A percentile compares a stretch with the other conserved stretches of the same genome.
Conservation (phyloP, 176 grass and related monocot species). For the Coix lacrymajobi region DNA sequence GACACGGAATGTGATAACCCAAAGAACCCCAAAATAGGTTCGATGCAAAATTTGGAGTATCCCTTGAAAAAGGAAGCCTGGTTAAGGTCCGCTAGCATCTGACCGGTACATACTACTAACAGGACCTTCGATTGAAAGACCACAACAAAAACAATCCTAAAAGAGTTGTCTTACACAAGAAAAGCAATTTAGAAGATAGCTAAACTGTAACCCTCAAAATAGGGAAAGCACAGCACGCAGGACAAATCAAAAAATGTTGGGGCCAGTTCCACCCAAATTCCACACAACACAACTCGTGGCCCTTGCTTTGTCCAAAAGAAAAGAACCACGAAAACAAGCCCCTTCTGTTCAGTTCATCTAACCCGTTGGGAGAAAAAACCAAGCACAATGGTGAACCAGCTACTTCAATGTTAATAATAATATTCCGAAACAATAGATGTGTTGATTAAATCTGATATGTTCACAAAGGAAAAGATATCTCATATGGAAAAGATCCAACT, state of each 20-base stretch:
- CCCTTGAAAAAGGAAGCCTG: background rate
- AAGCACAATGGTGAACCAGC: background rate
- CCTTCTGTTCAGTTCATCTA: background rate
- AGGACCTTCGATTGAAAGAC: background rate
- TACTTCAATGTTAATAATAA: background rate
- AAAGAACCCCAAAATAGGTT: background rate
- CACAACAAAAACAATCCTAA: background rate
- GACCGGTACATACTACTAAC: slow-evolving; percentile 3
- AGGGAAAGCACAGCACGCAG: slow-evolving; percentile 3
- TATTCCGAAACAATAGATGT: background rate
- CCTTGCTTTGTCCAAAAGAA: slow-evolving; percentile 48
- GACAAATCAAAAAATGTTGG: background rate
- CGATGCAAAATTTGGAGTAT: background rate
- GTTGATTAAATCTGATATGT: background rate
- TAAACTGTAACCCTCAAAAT: background rate
- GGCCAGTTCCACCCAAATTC: background rate
- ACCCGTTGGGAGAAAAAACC: background rate
- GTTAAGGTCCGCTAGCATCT: background rate
- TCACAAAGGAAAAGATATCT: background rate
- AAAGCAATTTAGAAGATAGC: background rate
- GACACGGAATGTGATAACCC: background rate
- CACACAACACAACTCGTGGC: background rate
- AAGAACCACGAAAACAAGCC: background rate
- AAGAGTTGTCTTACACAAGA: background rate
- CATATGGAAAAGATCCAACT: background rate